Conservation (phyloP, 192 early-diverging fungal species). For the Phlyctochytrium arcticum region DNA sequence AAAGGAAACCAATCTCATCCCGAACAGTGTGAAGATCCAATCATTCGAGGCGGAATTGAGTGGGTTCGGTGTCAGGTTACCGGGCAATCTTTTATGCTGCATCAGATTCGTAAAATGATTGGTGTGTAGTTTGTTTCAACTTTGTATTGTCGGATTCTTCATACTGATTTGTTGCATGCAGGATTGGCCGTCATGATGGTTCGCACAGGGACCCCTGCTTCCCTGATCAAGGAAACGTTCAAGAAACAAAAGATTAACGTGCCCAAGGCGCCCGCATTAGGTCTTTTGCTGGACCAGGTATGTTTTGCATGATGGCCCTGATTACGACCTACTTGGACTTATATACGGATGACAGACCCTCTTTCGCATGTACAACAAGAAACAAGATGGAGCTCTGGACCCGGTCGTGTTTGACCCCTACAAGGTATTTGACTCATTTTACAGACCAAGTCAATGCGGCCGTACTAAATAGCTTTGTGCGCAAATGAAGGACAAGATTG, state of each 20-base stretch:
- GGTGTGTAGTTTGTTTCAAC: constrained; percentile 45
- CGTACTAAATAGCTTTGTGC: too few species aligned
- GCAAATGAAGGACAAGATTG: constrained; percentile 67
- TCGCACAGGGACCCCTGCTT: constrained; percentile 64
- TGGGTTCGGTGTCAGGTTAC: constrained; percentile 91
- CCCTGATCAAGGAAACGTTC: constrained; percentile 66
- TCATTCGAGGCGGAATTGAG: constrained; percentile 55
- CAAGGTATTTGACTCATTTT: too few species aligned
- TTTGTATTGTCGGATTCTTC: background rate
- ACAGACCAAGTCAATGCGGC: too few species aligned
- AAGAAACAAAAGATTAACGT: constrained; percentile 76
- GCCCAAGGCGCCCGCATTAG: constrained; percentile 92
- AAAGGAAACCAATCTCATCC: too few species aligned
- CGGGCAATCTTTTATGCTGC: constrained; percentile 98
- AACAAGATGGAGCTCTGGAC: constrained; percentile 1
- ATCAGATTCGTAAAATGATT: constrained; percentile 99
- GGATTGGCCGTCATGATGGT: constrained; percentile 74
- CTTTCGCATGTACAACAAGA: constrained; percentile 21
- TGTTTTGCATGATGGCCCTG: too few species aligned
- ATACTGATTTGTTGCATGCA: background rate
- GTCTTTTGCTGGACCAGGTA: constrained; percentile 80
- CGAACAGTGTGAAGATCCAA: constrained; percentile 40
- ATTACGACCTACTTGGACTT: too few species aligned
- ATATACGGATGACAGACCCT: too few species aligned
- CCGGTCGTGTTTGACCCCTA: background rate